These are phyloP conservation scores for Dimargaris cristalligena DNA, from an alignment of 192 early-diverging fungal genomes.

Conservation along the genomic window DNA sequence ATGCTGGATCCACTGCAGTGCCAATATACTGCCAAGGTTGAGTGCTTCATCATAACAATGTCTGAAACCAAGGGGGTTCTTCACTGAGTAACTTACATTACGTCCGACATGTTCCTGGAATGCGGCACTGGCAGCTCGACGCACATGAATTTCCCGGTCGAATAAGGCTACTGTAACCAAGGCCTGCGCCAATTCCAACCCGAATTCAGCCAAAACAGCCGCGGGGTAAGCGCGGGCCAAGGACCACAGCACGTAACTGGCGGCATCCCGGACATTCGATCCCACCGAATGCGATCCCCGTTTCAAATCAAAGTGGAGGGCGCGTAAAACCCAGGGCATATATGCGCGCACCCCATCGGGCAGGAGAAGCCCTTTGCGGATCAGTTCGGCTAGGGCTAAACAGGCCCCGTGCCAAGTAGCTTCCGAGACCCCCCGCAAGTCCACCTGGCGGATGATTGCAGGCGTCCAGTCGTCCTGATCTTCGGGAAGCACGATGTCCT, in stretches of 20 bases:
- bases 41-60: conserved; percentile 2
- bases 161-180: conserved; percentile 66
- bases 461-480: conserved; percentile 13
- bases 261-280: conserved; percentile 84
- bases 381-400: conserved; percentile 79
- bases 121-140: conserved; percentile 85
- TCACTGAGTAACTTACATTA: conserved; percentile 30
- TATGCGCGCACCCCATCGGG: conserved; percentile 47
- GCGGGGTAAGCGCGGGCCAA: conserved; percentile 82
- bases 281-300: conserved; percentile 84
- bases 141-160: conserved; percentile 87
- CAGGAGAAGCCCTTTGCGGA: conserved; percentile 67
- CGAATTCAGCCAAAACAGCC: conserved; percentile 43
- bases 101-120: conserved; percentile 97
- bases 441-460: conserved; percentile 12
- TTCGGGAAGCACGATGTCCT: conserved; percentile 42
- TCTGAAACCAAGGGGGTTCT: not conserved
- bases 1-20: no score
- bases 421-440: conserved; percentile 72
- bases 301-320: conserved; percentile 77
- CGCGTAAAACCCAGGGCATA: conserved; percentile 67
- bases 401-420: conserved; percentile 89
- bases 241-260: conserved; percentile 95
- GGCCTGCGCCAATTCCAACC: conserved; percentile 45
- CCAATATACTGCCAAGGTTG: no score